Conservation (phyloP, 805 yeast species). For the Ogataea paraovalis region DNA sequence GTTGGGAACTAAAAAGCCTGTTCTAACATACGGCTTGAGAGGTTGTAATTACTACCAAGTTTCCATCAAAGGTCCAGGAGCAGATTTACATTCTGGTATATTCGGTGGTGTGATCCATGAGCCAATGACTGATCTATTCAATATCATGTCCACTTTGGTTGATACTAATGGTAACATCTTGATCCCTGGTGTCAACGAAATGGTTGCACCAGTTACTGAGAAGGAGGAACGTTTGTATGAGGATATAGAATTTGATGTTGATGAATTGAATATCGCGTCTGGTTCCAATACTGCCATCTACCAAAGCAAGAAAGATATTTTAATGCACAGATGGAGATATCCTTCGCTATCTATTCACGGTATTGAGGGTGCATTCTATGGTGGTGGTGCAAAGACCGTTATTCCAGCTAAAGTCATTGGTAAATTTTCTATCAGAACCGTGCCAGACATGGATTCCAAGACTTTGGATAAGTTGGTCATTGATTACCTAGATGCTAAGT, state of each 20-base stretch:
- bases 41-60: conserved; percentile 94
- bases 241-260: conserved; percentile 76
- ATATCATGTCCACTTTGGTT: conserved; percentile 73
- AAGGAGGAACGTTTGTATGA: conserved; percentile 78
- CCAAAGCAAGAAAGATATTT: conserved; percentile 73
- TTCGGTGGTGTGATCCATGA: conserved; percentile 97
- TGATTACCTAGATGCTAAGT: conserved; percentile 62
- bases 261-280: conserved; percentile 81
- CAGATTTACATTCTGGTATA: conserved; percentile 95
- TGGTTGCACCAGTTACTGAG: conserved; percentile 91
- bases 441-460: conserved; percentile 82
- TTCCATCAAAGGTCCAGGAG: conserved; percentile 82
- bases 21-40: conserved; percentile 93
- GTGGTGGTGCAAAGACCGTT: conserved; percentile 96
- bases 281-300: conserved; percentile 84
- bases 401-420: conserved; percentile 94
- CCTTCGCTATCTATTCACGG: conserved; percentile 97
- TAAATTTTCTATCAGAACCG: conserved; percentile 95
- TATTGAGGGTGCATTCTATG: conserved; percentile 94
- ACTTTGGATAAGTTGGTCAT: conserved; percentile 76
- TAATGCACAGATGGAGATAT: conserved; percentile 98
- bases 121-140: conserved; percentile 91
- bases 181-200: conserved; percentile 85
- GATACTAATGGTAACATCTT: conserved; percentile 76
- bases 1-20: conserved; percentile 97